These are phyloP conservation scores for Allium sativum DNA, from an alignment of 106 monocot genomes.

Conservation along the genomic window DNA sequence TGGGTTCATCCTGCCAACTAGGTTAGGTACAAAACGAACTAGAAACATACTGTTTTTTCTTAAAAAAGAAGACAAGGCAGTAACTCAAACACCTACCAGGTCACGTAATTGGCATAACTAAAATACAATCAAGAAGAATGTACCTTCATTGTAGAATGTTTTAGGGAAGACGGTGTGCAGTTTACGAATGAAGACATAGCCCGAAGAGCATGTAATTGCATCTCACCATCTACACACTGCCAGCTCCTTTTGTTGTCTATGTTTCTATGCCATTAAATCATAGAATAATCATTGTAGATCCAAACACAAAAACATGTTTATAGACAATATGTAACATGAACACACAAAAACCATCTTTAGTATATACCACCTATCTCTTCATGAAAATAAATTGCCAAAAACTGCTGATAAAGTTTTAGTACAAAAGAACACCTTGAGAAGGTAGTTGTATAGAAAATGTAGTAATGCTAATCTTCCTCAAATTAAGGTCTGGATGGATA, in stretches of 20 bases:
- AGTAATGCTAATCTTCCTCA: too few species aligned
- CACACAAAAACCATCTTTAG: too few species aligned
- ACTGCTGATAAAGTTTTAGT: too few species aligned
- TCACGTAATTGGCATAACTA: neutral
- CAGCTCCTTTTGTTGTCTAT: slow-evolving; percentile 36
- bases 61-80: neutral
- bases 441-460: too few species aligned
- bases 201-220: slow-evolving; percentile 42
- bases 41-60: neutral
- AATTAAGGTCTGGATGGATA: too few species aligned
- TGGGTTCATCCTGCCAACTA: neutral
- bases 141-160: slow-evolving; percentile 44
- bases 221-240: slow-evolving; percentile 42
- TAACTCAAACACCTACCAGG: neutral
- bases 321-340: too few species aligned
- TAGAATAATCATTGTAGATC: neutral
- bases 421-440: too few species aligned
- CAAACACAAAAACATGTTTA: too few species aligned
- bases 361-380: too few species aligned
- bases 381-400: too few species aligned
- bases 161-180: slow-evolving; percentile 23
- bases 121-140: neutral
- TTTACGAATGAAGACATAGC: slow-evolving; percentile 31
- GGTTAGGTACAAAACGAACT: neutral
- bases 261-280: slow-evolving; percentile 17